Percentiles rank a stretch among this genome's conserved stretches.
Evolutionary conservation across 768 basidiomycete genomes (phyloP).

Genomic region (Pulveroboletus ravenelii): DNA sequence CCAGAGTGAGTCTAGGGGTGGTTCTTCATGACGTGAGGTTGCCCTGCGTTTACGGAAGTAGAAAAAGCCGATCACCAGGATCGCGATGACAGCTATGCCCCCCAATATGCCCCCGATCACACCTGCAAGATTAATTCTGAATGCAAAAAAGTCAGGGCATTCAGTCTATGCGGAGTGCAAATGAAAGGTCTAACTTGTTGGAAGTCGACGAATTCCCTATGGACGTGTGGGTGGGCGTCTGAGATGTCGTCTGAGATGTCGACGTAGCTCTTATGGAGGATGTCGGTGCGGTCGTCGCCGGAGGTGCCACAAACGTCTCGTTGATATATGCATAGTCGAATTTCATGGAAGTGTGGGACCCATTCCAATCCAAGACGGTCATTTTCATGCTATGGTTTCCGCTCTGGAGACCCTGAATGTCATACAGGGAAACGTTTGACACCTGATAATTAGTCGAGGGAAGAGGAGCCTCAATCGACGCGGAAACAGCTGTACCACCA

Average conservation of each 20-base stretch:
- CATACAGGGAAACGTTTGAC: constrained; percentile 18
- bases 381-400: constrained; percentile 19
- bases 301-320: constrained; percentile 15
- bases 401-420: constrained; percentile 12
- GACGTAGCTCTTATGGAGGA: background rate
- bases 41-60: constrained; percentile 9
- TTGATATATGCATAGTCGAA: constrained; percentile 27
- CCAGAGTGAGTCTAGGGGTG: background rate
- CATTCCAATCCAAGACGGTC: constrained; percentile 21
- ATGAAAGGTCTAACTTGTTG: constrained; percentile 6
- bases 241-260: background rate
- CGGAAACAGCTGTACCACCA: constrained; percentile 1
- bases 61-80: constrained; percentile 1
- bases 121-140: constrained; percentile 12
- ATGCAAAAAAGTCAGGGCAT: background rate
- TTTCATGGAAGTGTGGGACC: constrained; percentile 17
- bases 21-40: background rate
- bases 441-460: constrained; percentile 13
- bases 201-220: background rate
- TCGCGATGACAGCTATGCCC: background rate
- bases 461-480: constrained; percentile 2
- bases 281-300: background rate
- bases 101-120: constrained; percentile 15
- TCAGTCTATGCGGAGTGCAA: background rate
- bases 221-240: background rate